Evolutionary conservation across 2,329 filamentous ascomycete species (phyloP), one percentile per base, ranked within the genome.

Genomic region (Nigrospora sphaerica): DNA sequence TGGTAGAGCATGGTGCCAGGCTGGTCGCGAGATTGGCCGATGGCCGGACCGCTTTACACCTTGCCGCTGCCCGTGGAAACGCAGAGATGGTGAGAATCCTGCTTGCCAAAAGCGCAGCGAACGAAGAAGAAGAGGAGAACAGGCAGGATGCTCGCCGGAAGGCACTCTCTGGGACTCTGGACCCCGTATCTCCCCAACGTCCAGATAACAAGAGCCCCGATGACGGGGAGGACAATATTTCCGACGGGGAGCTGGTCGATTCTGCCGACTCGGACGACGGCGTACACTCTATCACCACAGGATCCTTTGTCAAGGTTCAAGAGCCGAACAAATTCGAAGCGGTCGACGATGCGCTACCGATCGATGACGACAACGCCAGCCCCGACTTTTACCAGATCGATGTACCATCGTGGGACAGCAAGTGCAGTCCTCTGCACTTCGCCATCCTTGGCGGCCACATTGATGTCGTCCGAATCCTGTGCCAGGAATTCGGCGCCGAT

Each of bases 351-450:
- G 65, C 62, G 11, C 55, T 74, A 1, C 69, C 73, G 23, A 52
- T 58, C 1, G 77, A 83, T 6, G 78, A 81, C 7, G 70, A 77
- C 18, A 73, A 80, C 2, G 74, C 84, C 11, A 85, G 86, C 17
- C 87, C 88, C 1, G 88, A 95, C 62, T 77, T 91, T 44, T 92
- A 86, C 61, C 81, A 93, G 53, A 75, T 91, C 49, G 83, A 95
- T 53, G 77, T 85, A 1, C 60, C 86, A n/a, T 80, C 87, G 1
- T 95, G 89, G 89, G 88, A 95, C 55, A 77, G 74, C 6, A 80
- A 83, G 5, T 79, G 81, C 47, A 86, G 85, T 12, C 81, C 89
- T 2, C 72, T 95, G 6, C 89, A 95, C 61, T 74, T 90, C 28
- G 89, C 89, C 9, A 89, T 95, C 49, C 62, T 87, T 2, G 78